Evolutionary conservation across 78 protist genomes (phyloP).

Genomic region (Bodo saltans): DNA sequence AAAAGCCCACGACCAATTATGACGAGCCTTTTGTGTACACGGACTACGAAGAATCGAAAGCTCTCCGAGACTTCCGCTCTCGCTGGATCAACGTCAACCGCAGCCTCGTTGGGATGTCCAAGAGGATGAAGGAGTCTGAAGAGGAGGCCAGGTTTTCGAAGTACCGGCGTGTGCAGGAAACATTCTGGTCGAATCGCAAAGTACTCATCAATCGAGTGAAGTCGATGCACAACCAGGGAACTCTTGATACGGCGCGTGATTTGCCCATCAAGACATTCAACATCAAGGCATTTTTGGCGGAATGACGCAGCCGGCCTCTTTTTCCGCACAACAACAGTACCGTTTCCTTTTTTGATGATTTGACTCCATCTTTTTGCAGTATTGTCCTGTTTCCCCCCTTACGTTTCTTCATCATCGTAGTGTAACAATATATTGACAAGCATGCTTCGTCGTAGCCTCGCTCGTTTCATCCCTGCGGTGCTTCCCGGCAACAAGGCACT

Average conservation of each 20-base stretch:
- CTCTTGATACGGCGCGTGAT: too few species aligned
- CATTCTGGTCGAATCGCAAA: background rate
- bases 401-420: too few species aligned
- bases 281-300: too few species aligned
- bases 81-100: background rate
- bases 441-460: background rate
- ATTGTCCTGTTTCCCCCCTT: too few species aligned
- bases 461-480: background rate
- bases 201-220: background rate
- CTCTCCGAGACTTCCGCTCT: background rate
- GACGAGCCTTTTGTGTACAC: background rate
- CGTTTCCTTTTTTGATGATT: too few species aligned
- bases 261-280: too few species aligned
- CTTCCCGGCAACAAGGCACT: constrained; percentile 25
- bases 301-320: too few species aligned
- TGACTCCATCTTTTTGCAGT: too few species aligned
- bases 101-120: background rate
- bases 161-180: background rate
- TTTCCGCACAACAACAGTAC: too few species aligned
- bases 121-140: background rate
- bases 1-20: background rate
- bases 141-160: background rate
- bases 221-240: background rate
- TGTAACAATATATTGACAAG: too few species aligned
- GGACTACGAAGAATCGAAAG: background rate